Evolutionary conservation across 1,139 yeast species (phyloP), one percentile per base, ranked within the genome.

Genomic region (Pichia sp.): DNA sequence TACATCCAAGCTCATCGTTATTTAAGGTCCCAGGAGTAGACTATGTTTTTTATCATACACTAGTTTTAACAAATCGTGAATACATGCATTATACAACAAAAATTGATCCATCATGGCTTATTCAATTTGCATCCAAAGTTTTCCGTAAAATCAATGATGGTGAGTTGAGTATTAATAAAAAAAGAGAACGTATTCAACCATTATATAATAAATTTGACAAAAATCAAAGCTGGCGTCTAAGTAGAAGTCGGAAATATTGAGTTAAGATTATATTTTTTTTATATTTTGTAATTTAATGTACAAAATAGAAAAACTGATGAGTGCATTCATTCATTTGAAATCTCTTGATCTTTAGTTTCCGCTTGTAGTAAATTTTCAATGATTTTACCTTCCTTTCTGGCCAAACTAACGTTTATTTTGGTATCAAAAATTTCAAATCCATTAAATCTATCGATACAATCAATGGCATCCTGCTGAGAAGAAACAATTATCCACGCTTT

Each of bases 1-100:
- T 95, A 61, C 99, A 95, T 67, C 99, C 99, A 1, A 86, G 96
- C 1, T 87, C 96, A 46, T 76, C 95, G 1, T 67, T 93, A 36
- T 87, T 80, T 64, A 87, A 84, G 28, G 85, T 84, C 60, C 59
- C 61, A 30, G 66, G 65, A 7, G 64, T 66, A 25, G 70, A 67
- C n/a, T 66, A 66, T 53, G 95, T 90, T 50, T 73, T 93, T 2
- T 93, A 90, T 64, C 96, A 91, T 64, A 84, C 95, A 7, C 73
- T 93, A 52, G 73, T 91, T 46, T 73, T 88, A 62, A 93, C 98
- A 0, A 77, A 89, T 6, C 83, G 82, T 63, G 98, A 91, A 71
- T 93, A 90, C 67, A 89, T 93, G 96, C 95, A 89, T 55, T 86
- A 89, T 61, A 87, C 84, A 10, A 84, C 95, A 0, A 75, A 79